These are phyloP conservation scores for Phyllosticta citriasiana DNA, from an alignment of 2,329 filamentous ascomycete genomes.

Conservation along the genomic window DNA sequence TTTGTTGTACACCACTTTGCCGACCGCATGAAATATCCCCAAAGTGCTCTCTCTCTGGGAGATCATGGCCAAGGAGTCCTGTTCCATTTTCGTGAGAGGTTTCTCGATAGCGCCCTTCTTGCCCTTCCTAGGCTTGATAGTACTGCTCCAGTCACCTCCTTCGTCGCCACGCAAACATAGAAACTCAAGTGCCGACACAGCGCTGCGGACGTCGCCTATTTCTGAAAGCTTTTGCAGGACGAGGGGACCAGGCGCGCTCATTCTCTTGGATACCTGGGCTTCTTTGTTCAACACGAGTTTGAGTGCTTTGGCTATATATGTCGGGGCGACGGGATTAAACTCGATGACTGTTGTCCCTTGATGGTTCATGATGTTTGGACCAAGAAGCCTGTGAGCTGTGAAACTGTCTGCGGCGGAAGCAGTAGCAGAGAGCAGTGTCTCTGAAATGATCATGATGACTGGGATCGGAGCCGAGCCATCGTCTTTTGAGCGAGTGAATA, in stretches of 20 bases:
- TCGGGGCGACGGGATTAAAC: conserved; percentile 86
- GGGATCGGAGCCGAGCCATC: conserved; percentile 37
- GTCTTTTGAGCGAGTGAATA: conserved; percentile 24
- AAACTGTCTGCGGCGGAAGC: conserved; percentile 83
- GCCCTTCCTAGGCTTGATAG: conserved; percentile 57
- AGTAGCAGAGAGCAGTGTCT: conserved; percentile 76
- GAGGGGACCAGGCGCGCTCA: conserved; percentile 63
- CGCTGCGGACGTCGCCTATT: conserved; percentile 83
- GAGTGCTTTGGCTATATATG: conserved; percentile 74
- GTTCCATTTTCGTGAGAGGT: conserved; percentile 65
- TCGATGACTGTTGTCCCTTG: conserved; percentile 71
- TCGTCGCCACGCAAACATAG: conserved; percentile 74
- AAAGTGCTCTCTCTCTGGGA: conserved; percentile 81
- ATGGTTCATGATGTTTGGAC: conserved; percentile 75
- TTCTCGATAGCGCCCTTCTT: conserved; percentile 47
- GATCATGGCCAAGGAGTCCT: conserved; percentile 68
- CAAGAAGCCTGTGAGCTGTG: conserved; percentile 81
- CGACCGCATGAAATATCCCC: conserved; percentile 92
- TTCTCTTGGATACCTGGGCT: conserved; percentile 64
- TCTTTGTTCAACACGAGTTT: conserved; percentile 78
- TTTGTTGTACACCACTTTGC: conserved; percentile 95
- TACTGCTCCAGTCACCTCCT: conserved; percentile 74
- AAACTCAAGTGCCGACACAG: conserved; percentile 87
- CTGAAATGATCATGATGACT: conserved; percentile 82
- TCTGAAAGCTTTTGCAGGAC: conserved; percentile 74